Evolutionary conservation across 2,329 filamentous ascomycete species (phyloP), one percentile per base, ranked within the genome.

Genomic region (Stemphylium beticola): DNA sequence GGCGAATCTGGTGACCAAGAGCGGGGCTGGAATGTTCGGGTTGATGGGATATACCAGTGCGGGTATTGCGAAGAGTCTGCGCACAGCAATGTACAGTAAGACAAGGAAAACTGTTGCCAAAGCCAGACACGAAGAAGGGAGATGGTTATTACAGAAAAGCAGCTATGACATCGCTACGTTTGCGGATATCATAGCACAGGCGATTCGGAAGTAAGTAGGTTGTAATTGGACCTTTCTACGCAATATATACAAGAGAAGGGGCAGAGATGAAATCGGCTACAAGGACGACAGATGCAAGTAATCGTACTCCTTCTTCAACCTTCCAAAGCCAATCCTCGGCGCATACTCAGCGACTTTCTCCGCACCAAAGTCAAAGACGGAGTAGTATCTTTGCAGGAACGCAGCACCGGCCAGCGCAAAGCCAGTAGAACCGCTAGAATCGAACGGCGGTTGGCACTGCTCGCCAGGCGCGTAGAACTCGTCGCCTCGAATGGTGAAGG

Each of bases 251-350:
- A 26, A 26, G 20, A 26, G 24, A 8, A 6, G 8, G 24, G 24
- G 4, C 7, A 26, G 8, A 7, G 24, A 5, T 26, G 2, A 7
- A 6, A 2, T 6, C 24, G 24, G 7, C 8, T 26, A 26, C 24
- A 7, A 26, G 4, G 24, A 49, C 29, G 18, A 49, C 29, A 18
- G 33, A 8, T 54, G 44, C 20, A 49, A 10, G 32, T 22, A 66
- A 39, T 62, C 61, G 14, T 55, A 64, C 55, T 64, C 53, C 41
- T 55, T 59, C 55, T 66, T 66, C 46, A 66, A 36, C 42, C 40
- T 51, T 14, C 61, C 63, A 39, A 66, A 66, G 1, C 61, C 63
- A 17, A 64, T 44, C 15, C 31, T 48, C 4, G 63, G 63, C 47
- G 47, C 33, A 11, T 65, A 65, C 0, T 59, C 42, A 3, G 47